Conservation (phyloP, 306 rosid genomes). For the Vachellia collinsii region DNA sequence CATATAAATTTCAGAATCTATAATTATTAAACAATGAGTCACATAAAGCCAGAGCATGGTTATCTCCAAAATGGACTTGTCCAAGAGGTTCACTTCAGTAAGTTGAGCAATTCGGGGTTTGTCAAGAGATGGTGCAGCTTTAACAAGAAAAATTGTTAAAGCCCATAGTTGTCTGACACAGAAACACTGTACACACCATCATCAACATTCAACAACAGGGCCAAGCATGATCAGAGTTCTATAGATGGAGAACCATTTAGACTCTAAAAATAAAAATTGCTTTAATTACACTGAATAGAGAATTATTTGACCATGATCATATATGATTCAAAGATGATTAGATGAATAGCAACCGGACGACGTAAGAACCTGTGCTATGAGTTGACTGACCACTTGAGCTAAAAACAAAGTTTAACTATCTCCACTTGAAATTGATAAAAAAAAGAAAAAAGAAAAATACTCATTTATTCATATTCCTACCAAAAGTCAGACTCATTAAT, state of each 20-base stretch:
- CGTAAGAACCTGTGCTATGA: not conserved
- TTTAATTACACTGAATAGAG: not conserved
- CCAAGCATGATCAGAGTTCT: not conserved
- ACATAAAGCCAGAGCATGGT: not conserved
- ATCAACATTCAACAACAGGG: constrained; percentile 11
- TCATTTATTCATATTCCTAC: not conserved
- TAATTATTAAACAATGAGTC: not conserved
- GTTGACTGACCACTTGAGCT: not conserved
- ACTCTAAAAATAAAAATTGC: not conserved
- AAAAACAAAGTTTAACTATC: not conserved
- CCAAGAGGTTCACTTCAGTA: not conserved
- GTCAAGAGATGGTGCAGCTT: constrained; percentile 38
- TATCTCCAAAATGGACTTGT: not conserved
- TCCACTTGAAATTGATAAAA: not conserved
- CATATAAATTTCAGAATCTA: too few relatives aligned
- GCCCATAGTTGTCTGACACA: constrained; percentile 34
- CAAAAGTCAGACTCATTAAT: not conserved
- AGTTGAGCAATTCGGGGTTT: not conserved
- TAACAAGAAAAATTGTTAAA: constrained; percentile 20
- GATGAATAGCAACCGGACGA: not conserved
- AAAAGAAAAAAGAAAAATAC: too few relatives aligned
- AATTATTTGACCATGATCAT: not conserved
- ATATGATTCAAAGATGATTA: not conserved
- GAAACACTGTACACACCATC: constrained; percentile 18
- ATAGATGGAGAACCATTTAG: not conserved